Conservation (phyloP, 768 basidiomycete species). For the Lepiota brunneoincarnata region DNA sequence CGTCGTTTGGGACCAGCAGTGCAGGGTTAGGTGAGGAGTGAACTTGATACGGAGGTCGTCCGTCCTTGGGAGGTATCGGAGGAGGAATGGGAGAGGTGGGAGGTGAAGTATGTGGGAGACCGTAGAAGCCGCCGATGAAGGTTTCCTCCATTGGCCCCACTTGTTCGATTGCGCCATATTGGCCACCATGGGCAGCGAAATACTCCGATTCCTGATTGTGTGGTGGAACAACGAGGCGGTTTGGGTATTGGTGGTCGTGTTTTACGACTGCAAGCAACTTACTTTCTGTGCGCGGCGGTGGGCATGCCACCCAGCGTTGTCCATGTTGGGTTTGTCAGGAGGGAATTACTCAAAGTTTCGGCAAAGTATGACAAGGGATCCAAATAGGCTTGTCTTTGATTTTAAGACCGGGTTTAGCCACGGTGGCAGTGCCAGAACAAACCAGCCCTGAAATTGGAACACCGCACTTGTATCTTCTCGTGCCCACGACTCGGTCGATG, state of each 20-base stretch:
- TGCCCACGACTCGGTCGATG: neutral
- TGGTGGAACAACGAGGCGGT: slow-evolving; percentile 4
- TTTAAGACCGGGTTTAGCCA: neutral
- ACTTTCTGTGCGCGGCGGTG: slow-evolving; percentile 59
- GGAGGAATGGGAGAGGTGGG: slow-evolving; percentile 44
- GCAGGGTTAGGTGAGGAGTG: neutral
- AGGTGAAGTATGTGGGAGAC: slow-evolving; percentile 16
- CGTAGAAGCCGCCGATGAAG: slow-evolving; percentile 57
- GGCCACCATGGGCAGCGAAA: slow-evolving; percentile 39
- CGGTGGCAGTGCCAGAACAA: slow-evolving; percentile 1
- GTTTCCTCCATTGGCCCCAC: slow-evolving; percentile 58
- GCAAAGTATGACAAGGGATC: neutral
- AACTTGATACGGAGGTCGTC: slow-evolving; percentile 11
- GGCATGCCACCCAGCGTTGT: slow-evolving; percentile 77
- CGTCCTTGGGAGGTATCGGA: slow-evolving; percentile 47
- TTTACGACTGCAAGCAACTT: slow-evolving; percentile 12
- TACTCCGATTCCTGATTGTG: slow-evolving; percentile 29
- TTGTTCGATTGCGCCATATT: slow-evolving; percentile 53
- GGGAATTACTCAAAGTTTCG: neutral
- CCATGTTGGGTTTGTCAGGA: slow-evolving; percentile 42
- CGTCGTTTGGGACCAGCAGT: neutral
- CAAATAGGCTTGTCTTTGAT: neutral
- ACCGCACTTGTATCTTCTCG: neutral
- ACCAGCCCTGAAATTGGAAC: neutral
- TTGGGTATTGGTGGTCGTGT: neutral